Evolutionary conservation across 2,329 filamentous ascomycete species (phyloP).

Genomic region (Diplodia seriata): DNA sequence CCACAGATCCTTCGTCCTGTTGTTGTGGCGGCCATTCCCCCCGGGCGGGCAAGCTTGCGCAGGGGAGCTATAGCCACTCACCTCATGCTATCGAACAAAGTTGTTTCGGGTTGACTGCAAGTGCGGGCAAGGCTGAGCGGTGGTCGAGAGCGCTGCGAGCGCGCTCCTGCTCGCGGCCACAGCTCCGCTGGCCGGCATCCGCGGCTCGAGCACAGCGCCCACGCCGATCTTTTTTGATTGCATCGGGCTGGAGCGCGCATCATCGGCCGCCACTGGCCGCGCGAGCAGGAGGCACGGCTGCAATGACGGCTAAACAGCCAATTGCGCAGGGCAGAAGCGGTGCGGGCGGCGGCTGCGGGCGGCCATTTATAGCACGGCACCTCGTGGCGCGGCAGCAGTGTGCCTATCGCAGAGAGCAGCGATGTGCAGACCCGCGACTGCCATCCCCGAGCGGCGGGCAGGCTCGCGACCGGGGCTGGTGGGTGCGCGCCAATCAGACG

Average conservation of each 20-base stretch:
- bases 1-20: background rate
- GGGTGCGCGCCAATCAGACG: slow-evolving; percentile 12
- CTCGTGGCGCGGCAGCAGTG: slow-evolving; percentile 7
- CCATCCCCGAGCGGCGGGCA: slow-evolving; percentile 7
- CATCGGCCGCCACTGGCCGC: background rate
- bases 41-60: background rate
- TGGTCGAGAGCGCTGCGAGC: background rate
- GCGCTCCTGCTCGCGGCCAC: slow-evolving; percentile 14
- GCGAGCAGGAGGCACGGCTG: background rate
- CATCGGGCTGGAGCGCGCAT: slow-evolving; percentile 8
- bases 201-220: slow-evolving; percentile 20
- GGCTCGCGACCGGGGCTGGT: slow-evolving; percentile 3
- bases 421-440: slow-evolving; percentile 3
- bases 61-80: slow-evolving; percentile 1
- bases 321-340: background rate
- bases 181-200: slow-evolving; percentile 7
- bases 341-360: background rate
- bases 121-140: slow-evolving; percentile 26
- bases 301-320: background rate
- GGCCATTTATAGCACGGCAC: slow-evolving; percentile 2
- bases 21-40: background rate
- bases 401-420: background rate
- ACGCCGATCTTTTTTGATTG: slow-evolving; percentile 24
- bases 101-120: slow-evolving; percentile 18
- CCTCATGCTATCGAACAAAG: background rate